phyloP scores from a whole-genome alignment of 768 basidiomycete species.

The Suillus luteus region DNA sequence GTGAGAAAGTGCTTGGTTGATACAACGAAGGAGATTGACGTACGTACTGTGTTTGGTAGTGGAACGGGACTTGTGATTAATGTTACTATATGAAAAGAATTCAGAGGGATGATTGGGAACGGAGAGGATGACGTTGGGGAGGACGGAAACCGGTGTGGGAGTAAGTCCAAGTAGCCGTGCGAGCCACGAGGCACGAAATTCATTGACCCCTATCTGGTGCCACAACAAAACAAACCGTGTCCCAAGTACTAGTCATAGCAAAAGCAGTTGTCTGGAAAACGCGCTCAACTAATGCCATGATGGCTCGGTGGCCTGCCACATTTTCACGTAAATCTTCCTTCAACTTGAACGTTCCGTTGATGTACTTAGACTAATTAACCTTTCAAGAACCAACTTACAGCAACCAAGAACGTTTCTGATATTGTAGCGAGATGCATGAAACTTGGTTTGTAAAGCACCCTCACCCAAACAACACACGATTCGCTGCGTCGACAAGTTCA shows the following conservation, averaged over 20 bases:
- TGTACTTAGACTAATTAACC: background rate
- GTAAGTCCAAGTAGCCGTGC: background rate
- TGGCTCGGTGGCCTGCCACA: background rate
- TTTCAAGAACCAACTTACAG: background rate
- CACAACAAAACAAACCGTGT: background rate
- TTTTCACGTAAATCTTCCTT: background rate
- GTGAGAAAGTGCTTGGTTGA: background rate
- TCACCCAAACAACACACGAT: slow-evolving; percentile 27
- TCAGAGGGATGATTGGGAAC: background rate
- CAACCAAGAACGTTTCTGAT: background rate
- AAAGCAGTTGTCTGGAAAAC: no score
- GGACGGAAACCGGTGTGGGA: background rate
- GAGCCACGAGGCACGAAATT: background rate
- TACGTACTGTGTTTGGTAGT: background rate
- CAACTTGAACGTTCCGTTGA: background rate
- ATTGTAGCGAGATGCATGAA: background rate
- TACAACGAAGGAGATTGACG: background rate
- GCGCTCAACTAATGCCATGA: no score
- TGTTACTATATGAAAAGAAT: background rate
- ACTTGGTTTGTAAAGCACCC: background rate
- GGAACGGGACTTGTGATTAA: background rate
- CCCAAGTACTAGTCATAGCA: no score
- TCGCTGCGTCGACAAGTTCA: slow-evolving; percentile 30
- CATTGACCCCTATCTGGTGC: background rate
- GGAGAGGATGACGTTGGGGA: background rate